Base-by-base conservation (phyloP, 1,139 yeast species). In the Taphrina pruni region DNA sequence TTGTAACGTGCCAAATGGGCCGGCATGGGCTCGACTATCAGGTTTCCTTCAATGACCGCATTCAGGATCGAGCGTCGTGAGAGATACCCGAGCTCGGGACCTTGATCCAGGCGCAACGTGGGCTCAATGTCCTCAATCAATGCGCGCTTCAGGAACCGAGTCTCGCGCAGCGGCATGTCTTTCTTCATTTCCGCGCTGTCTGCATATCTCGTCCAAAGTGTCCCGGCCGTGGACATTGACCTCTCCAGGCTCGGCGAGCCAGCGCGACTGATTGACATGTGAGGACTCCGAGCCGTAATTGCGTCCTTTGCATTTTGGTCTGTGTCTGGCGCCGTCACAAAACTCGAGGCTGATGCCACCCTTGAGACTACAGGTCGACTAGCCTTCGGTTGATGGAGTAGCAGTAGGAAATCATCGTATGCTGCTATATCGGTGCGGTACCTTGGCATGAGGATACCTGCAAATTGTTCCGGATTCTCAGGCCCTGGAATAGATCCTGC, bases 111-210 rank as follows among this genome's bases (percentile, higher is more conserved):
- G 68, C 86, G 81, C 56, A 88, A 76, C 0, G 87, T 81, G 2
- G 92, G 90, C 75, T 90, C 97, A 69, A 94, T 83, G 76, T 94
- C 99, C 74, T 91, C 96, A 12, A 81, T 75, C 77, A 92, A 81
- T 35, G 90, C 79, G 71, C 85, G 83, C 72, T 87, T 87, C 77
- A 89, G 86, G 76, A 88, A 87, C 73, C 84, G 84, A 12, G 88
- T 83, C 21, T 85, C 87, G 73, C 83, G 45, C 9, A 64, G 55
- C 14, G 38, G 38, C 11, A 36, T 12, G 17, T 64, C 67, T 26
- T 54, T 64, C 38, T 64, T 64, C 46, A 39, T 39, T 35, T 64
- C 67, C 7, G 56, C n/a, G 26, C 35, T 14, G 21, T 38, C 46
- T 2, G 43, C 62, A 45, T 58, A 58, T 8, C 54, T 17, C 21